Percentiles rank a stretch among this genome's conserved stretches.
Evolutionary conservation across 75 land plant species (phyloP).

Genomic region (Isoetes taiwanensis): DNA sequence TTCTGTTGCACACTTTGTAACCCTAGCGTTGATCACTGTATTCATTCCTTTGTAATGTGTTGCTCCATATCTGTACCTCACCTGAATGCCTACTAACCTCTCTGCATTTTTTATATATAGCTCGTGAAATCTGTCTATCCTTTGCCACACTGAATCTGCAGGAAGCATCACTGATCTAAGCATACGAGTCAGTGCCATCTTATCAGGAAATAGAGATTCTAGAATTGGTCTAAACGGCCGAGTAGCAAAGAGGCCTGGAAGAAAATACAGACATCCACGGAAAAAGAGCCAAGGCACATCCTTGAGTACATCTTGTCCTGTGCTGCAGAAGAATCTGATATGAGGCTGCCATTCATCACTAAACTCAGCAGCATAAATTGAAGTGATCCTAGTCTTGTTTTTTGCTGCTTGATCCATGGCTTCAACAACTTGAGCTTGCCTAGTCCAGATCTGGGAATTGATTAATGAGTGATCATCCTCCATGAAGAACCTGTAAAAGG

Average conservation of each 20-base stretch:
- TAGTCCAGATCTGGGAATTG: background rate
- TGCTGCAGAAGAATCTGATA: slow-evolving; percentile 11
- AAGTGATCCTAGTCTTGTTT: background rate
- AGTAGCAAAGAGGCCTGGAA: slow-evolving; percentile 14
- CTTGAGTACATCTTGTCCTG: background rate
- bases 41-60: background rate
- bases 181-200: slow-evolving; percentile 8
- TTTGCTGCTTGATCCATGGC: background rate
- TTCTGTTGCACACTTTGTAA: slow-evolving; percentile 7
- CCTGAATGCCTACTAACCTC: slow-evolving; percentile 9
- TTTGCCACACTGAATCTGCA: slow-evolving; percentile 10
- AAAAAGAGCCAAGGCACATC: slow-evolving; percentile 11
- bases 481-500: slow-evolving; percentile 14
- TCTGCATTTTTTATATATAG: slow-evolving; percentile 9
- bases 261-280: slow-evolving; percentile 8
- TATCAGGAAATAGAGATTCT: slow-evolving; percentile 14
- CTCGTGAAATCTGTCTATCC: background rate
- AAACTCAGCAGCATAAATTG: slow-evolving; percentile 2
- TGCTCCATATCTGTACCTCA: slow-evolving; percentile 8
- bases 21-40: background rate
- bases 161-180: slow-evolving; percentile 9
- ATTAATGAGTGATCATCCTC: background rate
- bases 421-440: background rate
- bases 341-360: slow-evolving; percentile 13
- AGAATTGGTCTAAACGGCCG: slow-evolving; percentile 1